Evolutionary conservation across 163 green algal genomes (phyloP).

Genomic region (Botryococcus braunii): DNA sequence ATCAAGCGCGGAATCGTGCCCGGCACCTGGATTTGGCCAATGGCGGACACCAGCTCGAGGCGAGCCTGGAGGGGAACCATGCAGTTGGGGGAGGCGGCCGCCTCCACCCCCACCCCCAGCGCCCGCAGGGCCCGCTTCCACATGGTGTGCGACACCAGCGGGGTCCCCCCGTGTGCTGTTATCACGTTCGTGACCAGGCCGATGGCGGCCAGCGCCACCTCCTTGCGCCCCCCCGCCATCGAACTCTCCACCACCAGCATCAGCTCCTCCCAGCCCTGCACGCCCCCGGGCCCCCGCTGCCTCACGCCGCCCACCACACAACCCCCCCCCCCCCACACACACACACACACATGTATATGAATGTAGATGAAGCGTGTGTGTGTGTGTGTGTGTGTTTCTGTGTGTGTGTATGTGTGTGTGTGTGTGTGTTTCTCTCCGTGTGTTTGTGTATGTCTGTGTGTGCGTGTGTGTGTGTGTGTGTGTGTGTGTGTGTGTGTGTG

Average conservation of each 20-base stretch:
- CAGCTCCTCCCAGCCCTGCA: slow-evolving; percentile 60
- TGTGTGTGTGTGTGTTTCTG: no score
- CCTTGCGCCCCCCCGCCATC: slow-evolving; percentile 44
- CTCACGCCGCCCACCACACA: background rate
- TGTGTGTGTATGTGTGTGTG: no score
- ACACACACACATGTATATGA: background rate
- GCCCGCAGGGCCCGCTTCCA: slow-evolving; percentile 38
- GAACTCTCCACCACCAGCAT: slow-evolving; percentile 49
- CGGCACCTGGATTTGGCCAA: slow-evolving; percentile 35
- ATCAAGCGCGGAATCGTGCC: no score
- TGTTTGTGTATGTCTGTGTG: no score
- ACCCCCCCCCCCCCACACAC: no score
- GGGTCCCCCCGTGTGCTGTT: slow-evolving; percentile 7
- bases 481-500: no score
- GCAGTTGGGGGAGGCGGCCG: slow-evolving; percentile 33
- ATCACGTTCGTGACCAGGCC: slow-evolving; percentile 29
- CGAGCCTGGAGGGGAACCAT: slow-evolving; percentile 45
- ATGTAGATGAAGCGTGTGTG: no score
- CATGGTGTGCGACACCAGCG: slow-evolving; percentile 13
- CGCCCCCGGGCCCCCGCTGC: background rate
- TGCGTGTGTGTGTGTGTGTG: no score
- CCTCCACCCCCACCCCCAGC: slow-evolving; percentile 43
- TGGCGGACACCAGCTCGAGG: slow-evolving; percentile 52
- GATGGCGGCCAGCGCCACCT: slow-evolving; percentile 48
- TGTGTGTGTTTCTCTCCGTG: no score